phyloP scores from a whole-genome alignment of 2,329 filamentous ascomycete species.

The Xylariaceae sp. region DNA sequence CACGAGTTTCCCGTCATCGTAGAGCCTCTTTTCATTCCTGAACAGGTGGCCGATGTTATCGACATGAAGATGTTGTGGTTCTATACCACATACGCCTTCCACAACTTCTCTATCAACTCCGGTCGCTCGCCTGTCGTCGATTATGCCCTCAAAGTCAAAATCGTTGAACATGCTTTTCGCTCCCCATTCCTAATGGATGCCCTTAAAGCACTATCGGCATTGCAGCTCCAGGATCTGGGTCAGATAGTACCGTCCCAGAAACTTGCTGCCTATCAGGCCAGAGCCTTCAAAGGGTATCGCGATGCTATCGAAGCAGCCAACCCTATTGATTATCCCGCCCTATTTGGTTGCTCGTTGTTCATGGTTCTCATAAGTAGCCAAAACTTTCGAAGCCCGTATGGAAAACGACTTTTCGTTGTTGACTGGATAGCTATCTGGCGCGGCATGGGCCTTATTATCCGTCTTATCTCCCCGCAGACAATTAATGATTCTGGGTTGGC shows the following conservation, averaged over 20 bases:
- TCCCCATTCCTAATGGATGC: constrained; percentile 54
- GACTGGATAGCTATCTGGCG: constrained; percentile 56
- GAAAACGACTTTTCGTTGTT: constrained; percentile 46
- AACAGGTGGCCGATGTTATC: constrained; percentile 33
- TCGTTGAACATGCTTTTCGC: constrained; percentile 49
- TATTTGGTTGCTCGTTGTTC: constrained; percentile 49
- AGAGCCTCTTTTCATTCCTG: constrained; percentile 38
- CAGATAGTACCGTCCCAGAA: constrained; percentile 39
- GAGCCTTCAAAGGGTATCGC: constrained; percentile 49
- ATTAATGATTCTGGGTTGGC: constrained; percentile 42
- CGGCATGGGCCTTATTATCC: constrained; percentile 48
- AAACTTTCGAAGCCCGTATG: constrained; percentile 46
- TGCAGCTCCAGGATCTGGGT: constrained; percentile 44
- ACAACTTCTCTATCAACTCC: constrained; percentile 43
- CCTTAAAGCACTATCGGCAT: constrained; percentile 48
- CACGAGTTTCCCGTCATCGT: constrained; percentile 22
- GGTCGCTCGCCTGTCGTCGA: constrained; percentile 36
- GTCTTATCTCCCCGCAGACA: constrained; percentile 34
- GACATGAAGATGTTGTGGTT: constrained; percentile 56
- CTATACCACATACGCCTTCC: constrained; percentile 45
- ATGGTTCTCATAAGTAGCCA: constrained; percentile 49
- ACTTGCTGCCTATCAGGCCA: constrained; percentile 44
- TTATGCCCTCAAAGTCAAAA: constrained; percentile 42
- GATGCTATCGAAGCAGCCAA: constrained; percentile 46
- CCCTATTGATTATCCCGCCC: constrained; percentile 45